These are phyloP conservation scores for Artomyces pyxidatus DNA, from an alignment of 768 basidiomycete species.

Conservation along the genomic window DNA sequence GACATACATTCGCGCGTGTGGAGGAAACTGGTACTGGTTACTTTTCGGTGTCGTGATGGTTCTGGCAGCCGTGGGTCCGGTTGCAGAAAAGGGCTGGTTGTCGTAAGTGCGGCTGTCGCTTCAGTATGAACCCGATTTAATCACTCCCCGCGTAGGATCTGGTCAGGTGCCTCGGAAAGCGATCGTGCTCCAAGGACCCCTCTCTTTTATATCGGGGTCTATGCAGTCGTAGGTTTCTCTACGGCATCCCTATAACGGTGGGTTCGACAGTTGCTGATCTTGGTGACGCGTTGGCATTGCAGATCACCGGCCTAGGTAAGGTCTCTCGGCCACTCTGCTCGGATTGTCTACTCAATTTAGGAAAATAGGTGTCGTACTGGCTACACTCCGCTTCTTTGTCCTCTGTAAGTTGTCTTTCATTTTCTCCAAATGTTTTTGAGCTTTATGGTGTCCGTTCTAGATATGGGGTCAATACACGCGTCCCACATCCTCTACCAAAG, in stretches of 20 bases:
- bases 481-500: conserved; percentile 73
- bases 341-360: no score
- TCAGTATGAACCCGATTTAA: no score
- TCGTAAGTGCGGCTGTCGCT: no score
- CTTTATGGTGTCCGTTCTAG: conserved; percentile 23
- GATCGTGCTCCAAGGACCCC: conserved; percentile 20
- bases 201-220: conserved; percentile 59
- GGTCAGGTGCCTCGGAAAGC: conserved; percentile 30
- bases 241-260: no score
- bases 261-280: no score
- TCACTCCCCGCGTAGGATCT: conserved; percentile 25
- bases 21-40: conserved; percentile 31
- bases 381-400: conserved; percentile 59
- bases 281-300: no score
- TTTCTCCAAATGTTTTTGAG: conserved; percentile 2
- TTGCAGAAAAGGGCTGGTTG: conserved; percentile 42
- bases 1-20: conserved; percentile 34
- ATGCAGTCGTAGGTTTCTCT: conserved; percentile 44
- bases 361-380: conserved; percentile 46
- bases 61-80: conserved; percentile 33
- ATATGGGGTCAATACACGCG: conserved; percentile 76
- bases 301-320: no score
- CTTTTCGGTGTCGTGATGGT: conserved; percentile 28
- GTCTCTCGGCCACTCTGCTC: no score
- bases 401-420: conserved; percentile 44